A percentile compares a stretch with the other conserved stretches of the same genome.
Conservation (phyloP, 331 rosid species). For the Arachis monticola region DNA sequence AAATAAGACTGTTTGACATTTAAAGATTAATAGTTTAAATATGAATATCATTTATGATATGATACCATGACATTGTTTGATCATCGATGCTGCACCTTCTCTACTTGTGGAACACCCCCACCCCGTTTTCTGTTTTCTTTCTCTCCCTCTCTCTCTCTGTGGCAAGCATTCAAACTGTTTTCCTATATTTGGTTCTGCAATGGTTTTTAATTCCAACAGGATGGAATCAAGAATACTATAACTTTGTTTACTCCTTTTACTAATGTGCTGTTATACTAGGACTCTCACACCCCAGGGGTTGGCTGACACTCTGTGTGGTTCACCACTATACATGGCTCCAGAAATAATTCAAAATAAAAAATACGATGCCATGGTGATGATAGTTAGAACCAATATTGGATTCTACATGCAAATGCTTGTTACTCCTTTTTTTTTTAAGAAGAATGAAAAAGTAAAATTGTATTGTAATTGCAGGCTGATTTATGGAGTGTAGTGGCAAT, state of each 20-base stretch:
- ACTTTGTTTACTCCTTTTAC: conserved; percentile 7
- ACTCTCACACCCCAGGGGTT: conserved; percentile 69
- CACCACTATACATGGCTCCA: conserved; percentile 99
- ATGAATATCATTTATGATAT: no score
- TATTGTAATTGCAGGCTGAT: conserved; percentile 76
- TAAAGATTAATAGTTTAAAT: not conserved
- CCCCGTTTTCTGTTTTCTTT: no score
- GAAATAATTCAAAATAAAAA: conserved; percentile 75
- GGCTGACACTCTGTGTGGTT: conserved; percentile 96
- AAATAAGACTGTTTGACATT: no score
- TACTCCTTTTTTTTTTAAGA: conserved; percentile 31
- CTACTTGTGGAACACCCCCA: no score
- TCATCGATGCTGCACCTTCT: no score
- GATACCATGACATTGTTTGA: no score
- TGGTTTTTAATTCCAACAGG: conserved; percentile 11
- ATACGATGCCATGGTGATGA: conserved; percentile 89
- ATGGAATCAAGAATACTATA: conserved; percentile 18
- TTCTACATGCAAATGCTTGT: conserved; percentile 13
- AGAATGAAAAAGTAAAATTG: not conserved
- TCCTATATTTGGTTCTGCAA: conserved; percentile 11
- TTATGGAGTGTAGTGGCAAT: conserved; percentile 99
- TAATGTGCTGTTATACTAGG: conserved; percentile 53
- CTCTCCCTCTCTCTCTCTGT: no score
- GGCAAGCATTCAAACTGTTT: conserved; percentile 23
- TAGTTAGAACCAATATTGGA: conserved; percentile 29